A percentile compares a stretch with the other conserved stretches of the same genome.
Evolutionary conservation across 2,329 filamentous ascomycete species (phyloP).

Genomic region (Neonectria faginata): DNA sequence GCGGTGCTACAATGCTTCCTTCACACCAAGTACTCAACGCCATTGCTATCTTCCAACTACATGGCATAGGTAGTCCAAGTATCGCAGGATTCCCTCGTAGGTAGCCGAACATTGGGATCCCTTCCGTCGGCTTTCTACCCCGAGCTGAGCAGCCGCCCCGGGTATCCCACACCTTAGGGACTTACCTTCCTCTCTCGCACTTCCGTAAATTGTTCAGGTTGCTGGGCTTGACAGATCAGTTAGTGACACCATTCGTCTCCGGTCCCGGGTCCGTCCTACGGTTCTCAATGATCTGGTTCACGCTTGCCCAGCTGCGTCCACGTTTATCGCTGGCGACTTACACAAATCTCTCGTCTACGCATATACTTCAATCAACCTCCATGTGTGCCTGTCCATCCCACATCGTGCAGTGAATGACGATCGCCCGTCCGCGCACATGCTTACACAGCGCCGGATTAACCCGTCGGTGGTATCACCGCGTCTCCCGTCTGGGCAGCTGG

Average conservation of each 20-base stretch:
- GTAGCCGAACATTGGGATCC: conserved; percentile 12
- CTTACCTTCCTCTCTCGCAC: conserved; percentile 13
- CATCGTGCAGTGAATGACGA: not conserved
- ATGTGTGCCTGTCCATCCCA: conserved; percentile 1
- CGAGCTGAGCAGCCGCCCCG: conserved; percentile 12
- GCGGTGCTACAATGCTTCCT: not conserved
- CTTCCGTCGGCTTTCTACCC: conserved; percentile 9
- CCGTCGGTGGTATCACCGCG: conserved; percentile 27
- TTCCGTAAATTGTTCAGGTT: not conserved
- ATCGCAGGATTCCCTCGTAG: not conserved
- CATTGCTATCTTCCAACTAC: not conserved
- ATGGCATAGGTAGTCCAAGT: too few relatives aligned
- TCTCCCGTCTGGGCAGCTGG: conserved; percentile 13
- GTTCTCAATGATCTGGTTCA: too few relatives aligned
- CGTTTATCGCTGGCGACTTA: not conserved
- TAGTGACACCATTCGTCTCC: too few relatives aligned
- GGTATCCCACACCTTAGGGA: not conserved
- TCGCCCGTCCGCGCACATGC: not conserved
- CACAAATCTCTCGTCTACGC: not conserved
- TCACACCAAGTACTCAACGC: not conserved
- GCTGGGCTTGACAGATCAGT: not conserved
- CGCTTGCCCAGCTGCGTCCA: not conserved
- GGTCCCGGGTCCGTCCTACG: too few relatives aligned
- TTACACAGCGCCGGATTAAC: conserved; percentile 33
- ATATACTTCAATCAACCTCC: not conserved